These are phyloP conservation scores for Russula sp. DNA, from an alignment of 768 basidiomycete genomes.

Conservation along the genomic window DNA sequence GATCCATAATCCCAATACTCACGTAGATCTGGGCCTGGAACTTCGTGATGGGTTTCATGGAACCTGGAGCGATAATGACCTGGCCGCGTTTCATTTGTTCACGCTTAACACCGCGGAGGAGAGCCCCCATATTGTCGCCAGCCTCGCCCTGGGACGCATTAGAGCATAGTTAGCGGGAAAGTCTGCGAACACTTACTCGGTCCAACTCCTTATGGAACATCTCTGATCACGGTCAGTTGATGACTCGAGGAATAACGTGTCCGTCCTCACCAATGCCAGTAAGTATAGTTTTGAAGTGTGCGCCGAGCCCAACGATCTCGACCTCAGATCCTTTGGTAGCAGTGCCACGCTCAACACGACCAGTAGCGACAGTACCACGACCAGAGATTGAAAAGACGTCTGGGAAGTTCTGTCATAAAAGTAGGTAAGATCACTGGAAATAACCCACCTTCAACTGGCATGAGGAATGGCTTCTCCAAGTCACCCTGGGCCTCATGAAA, in stretches of 20 bases:
- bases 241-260: background rate
- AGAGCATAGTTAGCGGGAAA: background rate
- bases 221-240: slow-evolving; percentile 48
- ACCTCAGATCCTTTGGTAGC: slow-evolving; percentile 91
- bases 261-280: slow-evolving; percentile 79
- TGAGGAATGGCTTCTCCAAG: slow-evolving; percentile 95
- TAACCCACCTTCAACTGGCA: slow-evolving; percentile 78
- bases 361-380: slow-evolving; percentile 96
- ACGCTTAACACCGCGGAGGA: slow-evolving; percentile 95
- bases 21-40: slow-evolving; percentile 93
- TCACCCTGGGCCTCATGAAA: slow-evolving; percentile 58
- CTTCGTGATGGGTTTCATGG: slow-evolving; percentile 92
- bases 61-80: slow-evolving; percentile 82
- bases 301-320: slow-evolving; percentile 86
- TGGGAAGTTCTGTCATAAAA: slow-evolving; percentile 26
- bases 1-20: slow-evolving; percentile 31
- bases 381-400: slow-evolving; percentile 98
- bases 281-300: slow-evolving; percentile 81
- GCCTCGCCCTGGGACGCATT: slow-evolving; percentile 70
- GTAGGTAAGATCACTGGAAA: background rate
- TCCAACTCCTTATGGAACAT: slow-evolving; percentile 99
- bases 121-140: slow-evolving; percentile 98
- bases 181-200: slow-evolving; percentile 47
- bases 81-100: slow-evolving; percentile 94
- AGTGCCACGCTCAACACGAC: slow-evolving; percentile 90